These are phyloP conservation scores for Dentipellis fragilis DNA, from an alignment of 768 basidiomycete genomes.

Conservation along the genomic window DNA sequence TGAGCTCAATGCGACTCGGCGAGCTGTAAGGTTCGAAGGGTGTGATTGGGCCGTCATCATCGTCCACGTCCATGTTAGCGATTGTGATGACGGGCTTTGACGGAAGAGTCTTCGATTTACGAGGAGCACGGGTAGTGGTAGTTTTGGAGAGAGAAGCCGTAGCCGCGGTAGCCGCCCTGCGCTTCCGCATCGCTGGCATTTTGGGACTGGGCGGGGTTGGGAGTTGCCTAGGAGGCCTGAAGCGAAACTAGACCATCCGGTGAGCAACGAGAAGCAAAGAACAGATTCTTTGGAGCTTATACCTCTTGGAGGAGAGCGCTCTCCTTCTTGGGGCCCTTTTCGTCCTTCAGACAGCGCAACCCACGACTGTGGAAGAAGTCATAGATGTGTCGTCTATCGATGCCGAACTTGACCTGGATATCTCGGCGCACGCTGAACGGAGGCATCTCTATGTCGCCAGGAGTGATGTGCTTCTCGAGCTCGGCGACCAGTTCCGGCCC, in stretches of 20 bases:
- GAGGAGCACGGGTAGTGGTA: neutral
- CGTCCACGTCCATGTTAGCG: neutral
- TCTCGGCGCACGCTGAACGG: constrained; percentile 60
- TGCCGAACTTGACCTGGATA: constrained; percentile 58
- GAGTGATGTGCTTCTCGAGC: constrained; percentile 59
- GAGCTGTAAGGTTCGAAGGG: neutral
- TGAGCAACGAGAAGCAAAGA: neutral
- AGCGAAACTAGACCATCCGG: neutral
- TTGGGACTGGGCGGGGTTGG: neutral
- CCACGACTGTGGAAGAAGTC: constrained; percentile 65
- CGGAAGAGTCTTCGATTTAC: constrained; percentile 2
- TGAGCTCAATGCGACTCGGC: neutral
- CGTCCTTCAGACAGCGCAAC: constrained; percentile 17
- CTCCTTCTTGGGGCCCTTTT: constrained; percentile 13
- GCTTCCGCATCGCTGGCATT: constrained; percentile 6
- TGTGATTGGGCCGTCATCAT: neutral
- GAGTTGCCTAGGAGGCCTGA: constrained; percentile 4
- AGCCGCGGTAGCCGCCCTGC: constrained; percentile 7
- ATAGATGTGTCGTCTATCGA: constrained; percentile 68
- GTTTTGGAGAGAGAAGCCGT: constrained; percentile 1
- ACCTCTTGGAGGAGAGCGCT: constrained; percentile 7
- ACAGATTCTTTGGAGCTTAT: neutral
- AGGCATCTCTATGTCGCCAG: constrained; percentile 67
- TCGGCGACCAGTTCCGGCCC: constrained; percentile 59
- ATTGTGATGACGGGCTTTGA: neutral